Conservation (phyloP, 345 rosid species). For the Arabidopsis arenosa region DNA sequence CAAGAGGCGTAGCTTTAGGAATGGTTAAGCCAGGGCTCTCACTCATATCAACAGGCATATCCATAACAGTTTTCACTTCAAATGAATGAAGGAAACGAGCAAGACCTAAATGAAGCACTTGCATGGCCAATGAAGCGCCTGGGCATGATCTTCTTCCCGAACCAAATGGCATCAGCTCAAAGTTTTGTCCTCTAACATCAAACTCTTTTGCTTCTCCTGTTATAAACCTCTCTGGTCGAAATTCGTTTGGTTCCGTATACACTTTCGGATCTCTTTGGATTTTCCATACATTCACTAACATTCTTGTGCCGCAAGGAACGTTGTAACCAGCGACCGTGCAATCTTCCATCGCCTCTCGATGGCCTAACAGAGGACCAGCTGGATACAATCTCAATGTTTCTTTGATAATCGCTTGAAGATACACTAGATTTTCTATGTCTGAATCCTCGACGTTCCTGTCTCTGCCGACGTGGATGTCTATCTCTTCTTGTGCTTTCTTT, state of each 20-base stretch:
- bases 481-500: slow-evolving; percentile 58
- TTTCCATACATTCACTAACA: slow-evolving; percentile 60
- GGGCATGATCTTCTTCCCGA: slow-evolving; percentile 62
- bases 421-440: slow-evolving; percentile 53
- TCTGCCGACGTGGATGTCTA: slow-evolving; percentile 54
- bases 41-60: slow-evolving; percentile 46
- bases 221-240: slow-evolving; percentile 59
- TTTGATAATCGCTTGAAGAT: slow-evolving; percentile 66
- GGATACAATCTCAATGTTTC: slow-evolving; percentile 70
- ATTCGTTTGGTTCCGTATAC: slow-evolving; percentile 51
- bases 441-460: slow-evolving; percentile 58
- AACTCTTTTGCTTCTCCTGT: slow-evolving; percentile 49
- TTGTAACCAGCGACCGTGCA: slow-evolving; percentile 55
- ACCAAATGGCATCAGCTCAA: slow-evolving; percentile 59
- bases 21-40: slow-evolving; percentile 53
- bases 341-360: slow-evolving; percentile 57
- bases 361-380: slow-evolving; percentile 60
- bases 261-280: slow-evolving; percentile 54
- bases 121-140: slow-evolving; percentile 52
- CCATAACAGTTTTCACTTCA: slow-evolving; percentile 39
- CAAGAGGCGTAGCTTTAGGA: slow-evolving; percentile 57
- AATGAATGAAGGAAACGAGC: slow-evolving; percentile 61
- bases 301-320: slow-evolving; percentile 53
- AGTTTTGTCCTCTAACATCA: slow-evolving; percentile 50
- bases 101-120: slow-evolving; percentile 47